Percentiles rank a stretch among this genome's conserved stretches.
Conservation (phyloP, 2,329 filamentous ascomycete species). For the Botrytis porri region DNA sequence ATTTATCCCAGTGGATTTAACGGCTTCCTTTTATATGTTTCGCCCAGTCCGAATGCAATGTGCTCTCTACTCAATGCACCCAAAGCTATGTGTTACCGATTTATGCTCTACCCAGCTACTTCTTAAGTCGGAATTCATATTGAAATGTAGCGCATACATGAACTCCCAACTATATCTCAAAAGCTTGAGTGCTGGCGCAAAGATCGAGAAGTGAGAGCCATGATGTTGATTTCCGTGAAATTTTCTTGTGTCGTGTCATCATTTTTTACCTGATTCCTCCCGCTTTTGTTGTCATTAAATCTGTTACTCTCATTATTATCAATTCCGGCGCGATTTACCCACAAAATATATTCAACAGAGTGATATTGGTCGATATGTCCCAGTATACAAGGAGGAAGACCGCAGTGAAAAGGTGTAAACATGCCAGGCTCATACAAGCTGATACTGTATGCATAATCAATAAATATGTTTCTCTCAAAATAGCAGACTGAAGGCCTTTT, state of each 20-base stretch:
- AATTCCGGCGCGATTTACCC: background rate
- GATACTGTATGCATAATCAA: too few species aligned
- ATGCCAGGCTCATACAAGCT: background rate
- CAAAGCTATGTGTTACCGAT: background rate
- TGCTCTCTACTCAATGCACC: background rate
- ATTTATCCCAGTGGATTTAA: too few species aligned
- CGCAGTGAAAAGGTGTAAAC: fast-evolving
- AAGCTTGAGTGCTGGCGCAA: background rate
- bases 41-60: background rate
- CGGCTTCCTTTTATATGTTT: too few species aligned
- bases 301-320: background rate
- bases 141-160: background rate
- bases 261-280: background rate
- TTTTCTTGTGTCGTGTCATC: fast-evolving
- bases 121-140: background rate
- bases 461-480: too few species aligned
- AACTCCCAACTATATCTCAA: background rate
- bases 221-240: background rate
- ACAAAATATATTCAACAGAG: background rate
- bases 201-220: background rate
- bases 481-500: background rate
- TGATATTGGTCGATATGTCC: background rate
- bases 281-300: background rate
- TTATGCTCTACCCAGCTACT: background rate
- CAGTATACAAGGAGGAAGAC: background rate